Conservation (phyloP, 495 filamentous ascomycete genomes). For the Trichoderma virens region DNA sequence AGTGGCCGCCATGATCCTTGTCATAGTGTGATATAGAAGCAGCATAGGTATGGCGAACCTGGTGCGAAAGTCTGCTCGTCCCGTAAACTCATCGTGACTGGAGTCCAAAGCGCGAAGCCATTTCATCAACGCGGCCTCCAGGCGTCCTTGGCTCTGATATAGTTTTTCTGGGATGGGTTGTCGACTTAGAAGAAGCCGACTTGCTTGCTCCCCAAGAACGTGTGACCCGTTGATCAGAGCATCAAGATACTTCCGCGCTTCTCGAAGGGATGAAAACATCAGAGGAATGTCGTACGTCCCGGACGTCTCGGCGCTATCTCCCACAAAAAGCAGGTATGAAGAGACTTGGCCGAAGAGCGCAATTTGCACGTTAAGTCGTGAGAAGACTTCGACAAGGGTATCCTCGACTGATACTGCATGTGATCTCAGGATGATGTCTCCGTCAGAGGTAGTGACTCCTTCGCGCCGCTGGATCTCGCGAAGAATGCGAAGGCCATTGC, state of each 20-base stretch:
- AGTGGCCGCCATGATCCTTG: conserved; percentile 36
- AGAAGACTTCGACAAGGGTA: conserved; percentile 32
- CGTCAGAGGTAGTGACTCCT: neutral
- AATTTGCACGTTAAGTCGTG: conserved; percentile 29
- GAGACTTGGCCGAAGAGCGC: conserved; percentile 22
- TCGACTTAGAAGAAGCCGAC: neutral
- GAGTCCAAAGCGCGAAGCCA: conserved; percentile 21
- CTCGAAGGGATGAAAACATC: conserved; percentile 19
- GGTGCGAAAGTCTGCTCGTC: neutral
- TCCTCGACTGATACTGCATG: conserved; percentile 25
- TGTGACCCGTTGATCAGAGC: neutral
- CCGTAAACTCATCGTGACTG: conserved; percentile 6
- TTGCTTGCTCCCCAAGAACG: neutral
- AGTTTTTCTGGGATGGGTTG: neutral
- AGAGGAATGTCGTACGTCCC: conserved; percentile 8
- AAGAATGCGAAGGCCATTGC: conserved; percentile 31
- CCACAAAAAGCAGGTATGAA: conserved; percentile 12
- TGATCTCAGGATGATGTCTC: conserved; percentile 15
- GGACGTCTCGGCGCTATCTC: neutral
- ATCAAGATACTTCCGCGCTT: conserved; percentile 11
- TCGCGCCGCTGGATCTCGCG: conserved; percentile 16
- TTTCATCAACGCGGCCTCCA: conserved; percentile 10
- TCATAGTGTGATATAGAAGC: conserved; percentile 37
- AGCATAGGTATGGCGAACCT: conserved; percentile 27
- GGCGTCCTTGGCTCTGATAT: neutral